Base-by-base conservation (phyloP, 2,329 filamentous ascomycete species). In the Xylariaceae sp. region DNA sequence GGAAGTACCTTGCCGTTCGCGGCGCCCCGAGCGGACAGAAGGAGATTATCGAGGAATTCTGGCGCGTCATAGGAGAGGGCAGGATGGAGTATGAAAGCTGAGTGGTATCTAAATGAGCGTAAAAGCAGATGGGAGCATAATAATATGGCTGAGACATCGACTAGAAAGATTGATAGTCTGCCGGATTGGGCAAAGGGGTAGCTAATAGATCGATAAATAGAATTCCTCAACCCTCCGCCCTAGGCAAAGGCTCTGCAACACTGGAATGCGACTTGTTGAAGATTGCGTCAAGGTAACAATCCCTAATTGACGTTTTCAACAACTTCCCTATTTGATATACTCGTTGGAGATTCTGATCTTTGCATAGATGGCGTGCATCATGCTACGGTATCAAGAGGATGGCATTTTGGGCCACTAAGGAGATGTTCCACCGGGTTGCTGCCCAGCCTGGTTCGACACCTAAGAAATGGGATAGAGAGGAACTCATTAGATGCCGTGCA, bases 31-130 rank as follows among this genome's bases (percentile, higher is more conserved):
- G 72, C 39, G 86, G 85, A 1, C 86, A 88, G 73, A 80, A 78
- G 72, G 82, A 83, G 71, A 75, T 89, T 45, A 78, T 88, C 2
- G 77, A 88, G 67, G 85, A 88, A 76, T 82, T 89, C 57, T 89
- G 87, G 87, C 71, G 67, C 1, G 78, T 86, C 3, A 76, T 88
- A 59, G 85, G 84, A 1, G 80, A 84, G 14, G 73, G 76, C 1
- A 78, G 64, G 67, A 73, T 87, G 75, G 78, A 80, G 12, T 85
- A 84, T 56, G 57, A 68, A 23, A 71, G 66, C 43, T 69, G 53
- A 60, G 24, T 21, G 16, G n/a, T n/a, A 16, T 23, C 19, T 9
- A n/a, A 34, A 16, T 40, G 40, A n/a, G 3, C 9, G 19, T 19
- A 19, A 14, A 17, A 11, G 23, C 23, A 29, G 5, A 45, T 17